Evolutionary conservation across 306 rosid genomes (phyloP).

Genomic region (Pterocarpus santalinus): DNA sequence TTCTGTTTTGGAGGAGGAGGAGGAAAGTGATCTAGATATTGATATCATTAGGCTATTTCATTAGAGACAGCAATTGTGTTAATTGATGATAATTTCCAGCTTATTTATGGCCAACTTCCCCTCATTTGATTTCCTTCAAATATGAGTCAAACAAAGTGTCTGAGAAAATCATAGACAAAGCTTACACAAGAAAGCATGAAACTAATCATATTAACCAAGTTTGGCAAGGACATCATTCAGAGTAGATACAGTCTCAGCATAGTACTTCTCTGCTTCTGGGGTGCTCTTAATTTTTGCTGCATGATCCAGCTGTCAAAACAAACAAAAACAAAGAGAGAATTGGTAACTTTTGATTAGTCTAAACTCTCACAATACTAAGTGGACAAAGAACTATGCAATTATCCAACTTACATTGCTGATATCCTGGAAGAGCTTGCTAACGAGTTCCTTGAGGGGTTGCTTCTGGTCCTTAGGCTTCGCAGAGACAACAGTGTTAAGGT

Average conservation of each 20-base stretch:
- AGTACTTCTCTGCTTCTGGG: constrained; percentile 93
- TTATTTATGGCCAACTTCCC: constrained; percentile 41
- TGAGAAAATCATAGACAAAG: constrained; percentile 51
- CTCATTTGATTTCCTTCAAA: constrained; percentile 59
- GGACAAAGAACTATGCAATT: background rate
- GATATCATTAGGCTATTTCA: background rate
- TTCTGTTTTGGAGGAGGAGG: background rate
- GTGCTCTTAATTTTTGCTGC: constrained; percentile 95
- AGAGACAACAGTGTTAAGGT: constrained; percentile 81
- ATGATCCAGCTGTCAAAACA: constrained; percentile 76
- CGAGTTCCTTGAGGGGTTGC: constrained; percentile 76
- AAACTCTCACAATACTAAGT: background rate
- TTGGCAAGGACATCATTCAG: constrained; percentile 87
- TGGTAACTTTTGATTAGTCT: background rate
- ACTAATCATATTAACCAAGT: constrained; percentile 67
- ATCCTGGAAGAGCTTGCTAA: constrained; percentile 86
- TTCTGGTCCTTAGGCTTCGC: constrained; percentile 84
- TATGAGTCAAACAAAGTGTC: constrained; percentile 57
- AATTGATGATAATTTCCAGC: constrained; percentile 5
- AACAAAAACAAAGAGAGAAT: background rate
- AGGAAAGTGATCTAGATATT: background rate
- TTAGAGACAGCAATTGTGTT: background rate
- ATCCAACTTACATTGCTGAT: constrained; percentile 69
- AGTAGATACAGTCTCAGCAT: constrained; percentile 73
- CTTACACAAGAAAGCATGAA: constrained; percentile 60